Base-by-base conservation (phyloP, 805 yeast genomes). In the Starmerella asiatica region DNA sequence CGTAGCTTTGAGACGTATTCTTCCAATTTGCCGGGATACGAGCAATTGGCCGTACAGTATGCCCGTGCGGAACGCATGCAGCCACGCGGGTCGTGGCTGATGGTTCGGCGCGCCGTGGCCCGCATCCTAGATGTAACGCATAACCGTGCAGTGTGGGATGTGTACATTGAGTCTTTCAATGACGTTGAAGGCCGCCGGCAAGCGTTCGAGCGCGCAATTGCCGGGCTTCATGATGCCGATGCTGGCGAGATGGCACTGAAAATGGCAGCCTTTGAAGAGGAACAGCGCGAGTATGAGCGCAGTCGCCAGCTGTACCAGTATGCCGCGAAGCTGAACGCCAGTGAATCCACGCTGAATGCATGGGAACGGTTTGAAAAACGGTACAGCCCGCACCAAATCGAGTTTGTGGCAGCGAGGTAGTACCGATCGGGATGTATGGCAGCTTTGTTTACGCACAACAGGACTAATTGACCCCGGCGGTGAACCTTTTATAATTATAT, bases 251-350 rank as follows among this genome's bases (percentile, higher is more conserved):
- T 82, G 36, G 61, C 75, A 4, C 48, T 65, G 7, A 67, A 68
- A 2, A 82, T 79, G 56, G 60, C 53, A n/a, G 36, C 32, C 5
- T 50, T 75, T 37, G 96, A 88, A 56, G 54, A 60, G 3, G 48
- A 51, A 16, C 56, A 68, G 6, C 67, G 68, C 3, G 82, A 83
- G 46, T 55, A 62, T 15, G 62, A 57, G 4, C 61, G 94, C 36
- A 84, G 75, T 0, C 67, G 94, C 37, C 73, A 70, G 9, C 56
- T 88, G 5, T 68, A 70, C 46, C 67, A 63, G 40, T 78, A 70
- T 53, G 75, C 76, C 3, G 29, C 30, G 20, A 16, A 17, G 14
- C 18, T 16, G 14, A 14, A 16, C 14, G 7, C 12, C 14, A 16
- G 21, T 6, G 20, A 7, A 6, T 6, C 15, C 6, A 30, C 17